Conservation (phyloP, 2,329 filamentous ascomycete species). For the Epichloe amarillans region DNA sequence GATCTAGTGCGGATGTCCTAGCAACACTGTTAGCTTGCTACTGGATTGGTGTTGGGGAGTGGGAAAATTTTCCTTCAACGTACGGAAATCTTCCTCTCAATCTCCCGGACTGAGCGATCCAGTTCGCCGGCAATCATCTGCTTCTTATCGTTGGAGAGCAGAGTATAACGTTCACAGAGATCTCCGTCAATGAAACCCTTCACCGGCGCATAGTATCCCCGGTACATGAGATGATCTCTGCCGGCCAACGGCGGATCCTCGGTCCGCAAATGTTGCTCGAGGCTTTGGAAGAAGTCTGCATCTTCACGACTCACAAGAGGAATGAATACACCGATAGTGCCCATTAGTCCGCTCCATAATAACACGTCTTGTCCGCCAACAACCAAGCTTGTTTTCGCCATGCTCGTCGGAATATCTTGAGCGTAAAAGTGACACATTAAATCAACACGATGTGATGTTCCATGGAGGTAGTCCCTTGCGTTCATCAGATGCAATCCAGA, state of each 20-base stretch:
- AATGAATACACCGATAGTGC: conserved; percentile 84
- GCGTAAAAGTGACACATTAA: conserved; percentile 81
- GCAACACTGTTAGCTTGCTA: conserved; percentile 12
- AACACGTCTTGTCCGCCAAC: conserved; percentile 85
- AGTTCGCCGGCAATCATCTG: conserved; percentile 88
- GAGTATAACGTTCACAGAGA: conserved; percentile 79
- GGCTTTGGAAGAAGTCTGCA: conserved; percentile 91
- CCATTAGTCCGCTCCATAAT: conserved; percentile 88
- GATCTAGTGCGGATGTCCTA: conserved; percentile 46
- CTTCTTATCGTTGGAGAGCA: conserved; percentile 79
- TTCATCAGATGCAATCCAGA: conserved; percentile 85
- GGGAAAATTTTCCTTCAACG: conserved; percentile 12
- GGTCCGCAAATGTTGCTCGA: conserved; percentile 76
- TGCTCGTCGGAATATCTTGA: conserved; percentile 82
- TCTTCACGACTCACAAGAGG: conserved; percentile 88
- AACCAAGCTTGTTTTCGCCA: conserved; percentile 80
- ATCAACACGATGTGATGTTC: conserved; percentile 70
- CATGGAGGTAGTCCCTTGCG: conserved; percentile 79
- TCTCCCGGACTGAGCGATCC: conserved; percentile 80
- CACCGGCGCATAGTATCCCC: conserved; percentile 89
- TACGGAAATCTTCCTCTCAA: conserved; percentile 86
- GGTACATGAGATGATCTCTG: conserved; percentile 88
- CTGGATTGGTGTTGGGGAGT: neutral
- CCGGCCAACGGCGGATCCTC: conserved; percentile 84
- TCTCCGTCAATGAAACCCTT: conserved; percentile 97